These are phyloP conservation scores for Apostasia shenzhenica DNA, from an alignment of 106 monocot species.

Conservation along the genomic window DNA sequence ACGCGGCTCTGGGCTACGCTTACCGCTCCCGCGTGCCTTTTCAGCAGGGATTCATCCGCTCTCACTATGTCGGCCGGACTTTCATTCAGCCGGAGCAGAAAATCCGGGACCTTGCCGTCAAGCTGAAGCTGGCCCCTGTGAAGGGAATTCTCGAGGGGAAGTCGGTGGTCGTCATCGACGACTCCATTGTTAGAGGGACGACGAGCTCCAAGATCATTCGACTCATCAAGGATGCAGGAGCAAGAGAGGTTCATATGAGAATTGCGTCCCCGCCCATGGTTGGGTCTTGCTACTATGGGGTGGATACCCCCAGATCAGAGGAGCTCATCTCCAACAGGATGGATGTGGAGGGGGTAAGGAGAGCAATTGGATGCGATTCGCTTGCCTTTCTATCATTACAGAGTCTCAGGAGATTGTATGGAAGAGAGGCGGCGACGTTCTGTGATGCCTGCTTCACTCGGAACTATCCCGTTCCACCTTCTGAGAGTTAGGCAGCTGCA, in stretches of 20 bases:
- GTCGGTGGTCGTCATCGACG: conserved; percentile 77
- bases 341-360: conserved; percentile 50
- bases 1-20: conserved; percentile 72
- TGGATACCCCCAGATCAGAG: conserved; percentile 69
- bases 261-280: conserved; percentile 84
- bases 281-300: conserved; percentile 86
- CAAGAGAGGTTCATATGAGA: conserved; percentile 89
- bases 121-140: conserved; percentile 79
- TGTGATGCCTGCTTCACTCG: conserved; percentile 71
- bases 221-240: conserved; percentile 65
- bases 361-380: conserved; percentile 48
- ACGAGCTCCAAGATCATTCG: conserved; percentile 87
- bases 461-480: conserved; percentile 54
- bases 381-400: conserved; percentile 48
- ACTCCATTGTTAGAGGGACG: conserved; percentile 88
- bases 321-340: conserved; percentile 67
- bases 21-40: conserved; percentile 56
- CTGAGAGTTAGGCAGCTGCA: conserved; percentile 13
- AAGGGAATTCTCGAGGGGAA: conserved; percentile 59
- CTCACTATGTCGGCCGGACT: conserved; percentile 82
- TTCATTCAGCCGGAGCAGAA: conserved; percentile 87
- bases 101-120: conserved; percentile 70
- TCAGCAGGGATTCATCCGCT: conserved; percentile 77
- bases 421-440: conserved; percentile 32
- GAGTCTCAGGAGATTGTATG: conserved; percentile 32